Evolutionary conservation across 495 filamentous ascomycete species (phyloP), one percentile per base, ranked within the genome.

Genomic region (Aspergillus carlsbadensis): DNA sequence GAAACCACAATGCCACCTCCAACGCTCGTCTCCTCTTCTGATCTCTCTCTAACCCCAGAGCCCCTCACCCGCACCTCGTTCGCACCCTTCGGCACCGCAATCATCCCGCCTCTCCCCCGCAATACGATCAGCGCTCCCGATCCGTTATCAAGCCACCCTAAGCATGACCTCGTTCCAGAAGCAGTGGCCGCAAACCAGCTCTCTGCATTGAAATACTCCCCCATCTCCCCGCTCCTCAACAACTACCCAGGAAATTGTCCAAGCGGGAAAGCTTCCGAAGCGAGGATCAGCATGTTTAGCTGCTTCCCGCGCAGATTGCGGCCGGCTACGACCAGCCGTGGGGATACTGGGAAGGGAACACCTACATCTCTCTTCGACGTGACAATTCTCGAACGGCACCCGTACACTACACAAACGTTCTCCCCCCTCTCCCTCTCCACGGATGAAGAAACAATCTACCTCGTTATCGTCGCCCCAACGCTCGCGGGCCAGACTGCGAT

Each of bases 331-430:
- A 40, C 8, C 13, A 43, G n/a, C n/a, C n/a, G n/a, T n/a, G n/a
- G n/a, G n/a, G n/a, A n/a, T n/a, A n/a, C n/a, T n/a, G n/a, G n/a
- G n/a, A n/a, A n/a, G n/a, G n/a, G n/a, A n/a, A n/a, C n/a, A n/a
- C n/a, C n/a, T n/a, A n/a, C n/a, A n/a, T n/a, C 62, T 85, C 62
- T 85, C 5, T 90, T 96, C 67, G 75, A 84, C 34, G 81, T 96
- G 41, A 68, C 73, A 6, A 84, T 96, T 54, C 84, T 98, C 37
- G 94, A 98, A 69, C 85, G 95, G 20, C 94, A 98, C 67, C 95
- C 94, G 0, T 97, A 83, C 73, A 96, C 94, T 15, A 87, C 88
- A 21, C 94, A 98, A 69, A 95, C 91, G 0, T 98, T 98, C 70
- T 81, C 90, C 36, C 94, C 94, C 0, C 74, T 96, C 15, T 85